Percentiles rank a stretch among this genome's conserved stretches.
Evolutionary conservation across 371 early-diverging fungal species (phyloP).

Genomic region (Mucor plumbeus): DNA sequence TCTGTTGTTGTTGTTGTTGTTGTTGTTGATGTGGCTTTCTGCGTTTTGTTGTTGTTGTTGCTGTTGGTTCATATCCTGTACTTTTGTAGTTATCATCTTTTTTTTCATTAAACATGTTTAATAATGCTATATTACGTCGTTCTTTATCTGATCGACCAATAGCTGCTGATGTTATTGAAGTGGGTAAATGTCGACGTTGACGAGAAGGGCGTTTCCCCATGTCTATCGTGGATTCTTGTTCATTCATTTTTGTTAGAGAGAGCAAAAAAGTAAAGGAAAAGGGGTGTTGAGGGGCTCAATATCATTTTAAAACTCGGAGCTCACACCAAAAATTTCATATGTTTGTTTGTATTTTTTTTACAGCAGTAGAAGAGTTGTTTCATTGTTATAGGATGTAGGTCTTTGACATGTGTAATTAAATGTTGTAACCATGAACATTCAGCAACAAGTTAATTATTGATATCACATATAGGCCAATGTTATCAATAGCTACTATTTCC

Average conservation of each 20-base stretch:
- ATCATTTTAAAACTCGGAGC: not conserved
- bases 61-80: not conserved
- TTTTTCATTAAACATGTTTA: constrained; percentile 11
- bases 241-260: not conserved
- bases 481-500: no score
- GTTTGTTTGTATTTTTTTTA: not conserved
- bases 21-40: not conserved
- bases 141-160: not conserved
- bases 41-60: not conserved
- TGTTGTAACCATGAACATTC: not conserved
- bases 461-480: not conserved
- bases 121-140: constrained; percentile 8
- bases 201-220: constrained; percentile 29
- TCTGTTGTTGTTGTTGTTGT: constrained; percentile 5
- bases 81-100: not conserved
- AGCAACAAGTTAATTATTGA: not conserved
- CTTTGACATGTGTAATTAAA: no score
- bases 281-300: not conserved
- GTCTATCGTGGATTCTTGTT: constrained; percentile 18
- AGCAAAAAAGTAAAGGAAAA: constrained; percentile 7
- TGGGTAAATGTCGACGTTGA: constrained; percentile 29
- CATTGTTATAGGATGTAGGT: not conserved
- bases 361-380: not conserved
- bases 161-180: constrained; percentile 16
- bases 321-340: not conserved